Conservation (phyloP, 2,329 filamentous ascomycete genomes). For the Parastagonospora avenae region DNA sequence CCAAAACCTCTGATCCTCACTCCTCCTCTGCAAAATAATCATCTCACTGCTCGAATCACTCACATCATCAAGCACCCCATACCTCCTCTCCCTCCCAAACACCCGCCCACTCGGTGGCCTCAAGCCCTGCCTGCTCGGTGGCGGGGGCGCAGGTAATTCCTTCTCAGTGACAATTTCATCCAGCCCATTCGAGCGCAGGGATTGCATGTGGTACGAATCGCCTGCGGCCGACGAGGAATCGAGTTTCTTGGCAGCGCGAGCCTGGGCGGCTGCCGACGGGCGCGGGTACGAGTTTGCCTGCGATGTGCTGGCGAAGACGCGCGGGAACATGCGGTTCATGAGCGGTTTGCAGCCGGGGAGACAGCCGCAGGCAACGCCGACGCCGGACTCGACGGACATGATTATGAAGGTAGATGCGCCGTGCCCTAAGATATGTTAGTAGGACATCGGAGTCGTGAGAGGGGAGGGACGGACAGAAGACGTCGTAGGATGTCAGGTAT, state of each 20-base stretch:
- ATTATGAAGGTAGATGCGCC: conserved; percentile 34
- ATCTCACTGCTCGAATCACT: conserved; percentile 11
- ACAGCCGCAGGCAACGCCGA: conserved; percentile 41
- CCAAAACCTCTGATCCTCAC: background rate
- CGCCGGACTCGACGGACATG: conserved; percentile 31
- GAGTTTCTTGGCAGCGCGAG: background rate
- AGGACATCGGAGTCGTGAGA: background rate
- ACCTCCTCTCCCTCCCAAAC: conserved; percentile 6
- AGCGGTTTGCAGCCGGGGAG: conserved; percentile 41
- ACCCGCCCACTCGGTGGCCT: conserved; percentile 5
- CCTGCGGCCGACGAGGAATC: conserved; percentile 1
- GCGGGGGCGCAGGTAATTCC: background rate
- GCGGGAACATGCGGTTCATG: conserved; percentile 31
- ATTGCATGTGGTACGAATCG: conserved; percentile 3
- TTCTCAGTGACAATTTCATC: background rate
- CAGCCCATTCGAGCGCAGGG: background rate
- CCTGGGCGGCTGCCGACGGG: background rate
- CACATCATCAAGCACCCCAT: conserved; percentile 1
- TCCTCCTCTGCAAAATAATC: conserved; percentile 5
- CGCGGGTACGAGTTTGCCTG: conserved; percentile 11
- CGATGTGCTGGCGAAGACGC: conserved; percentile 25
- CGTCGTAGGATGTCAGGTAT: conserved; percentile 33
- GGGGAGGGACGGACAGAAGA: conserved; percentile 24
- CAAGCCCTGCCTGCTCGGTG: conserved; percentile 2
- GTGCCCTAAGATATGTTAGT: conserved; percentile 17